Evolutionary conservation across 345 rosid genomes (phyloP).

Genomic region (Limnanthes douglasii): DNA sequence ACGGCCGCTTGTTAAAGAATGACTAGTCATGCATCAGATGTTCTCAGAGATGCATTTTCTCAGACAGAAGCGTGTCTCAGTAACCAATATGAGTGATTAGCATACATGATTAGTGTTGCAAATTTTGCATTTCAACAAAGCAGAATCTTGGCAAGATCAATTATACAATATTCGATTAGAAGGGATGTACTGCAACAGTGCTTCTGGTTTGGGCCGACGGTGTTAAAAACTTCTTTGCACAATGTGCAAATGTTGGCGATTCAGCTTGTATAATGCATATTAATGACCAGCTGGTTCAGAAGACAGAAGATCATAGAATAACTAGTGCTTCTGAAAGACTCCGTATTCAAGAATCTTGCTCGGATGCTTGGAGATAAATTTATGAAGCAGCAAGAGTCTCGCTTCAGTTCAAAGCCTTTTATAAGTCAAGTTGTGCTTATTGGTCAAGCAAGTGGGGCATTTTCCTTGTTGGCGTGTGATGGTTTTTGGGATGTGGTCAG

Average conservation of each 20-base stretch:
- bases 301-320: constrained; percentile 89
- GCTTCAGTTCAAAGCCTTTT: constrained; percentile 79
- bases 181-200: constrained; percentile 96
- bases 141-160: too few species aligned
- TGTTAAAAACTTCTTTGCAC: constrained; percentile 41
- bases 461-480: constrained; percentile 78
- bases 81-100: constrained; percentile 73
- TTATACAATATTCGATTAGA: too few species aligned
- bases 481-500: too few species aligned
- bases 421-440: constrained; percentile 60
- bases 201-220: constrained; percentile 73
- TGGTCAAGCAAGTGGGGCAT: constrained; percentile 32
- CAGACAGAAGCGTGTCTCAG: constrained; percentile 77
- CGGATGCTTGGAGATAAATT: constrained; percentile 98
- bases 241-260: constrained; percentile 94
- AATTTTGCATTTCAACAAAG: too few species aligned
- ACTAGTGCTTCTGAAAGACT: constrained; percentile 57
- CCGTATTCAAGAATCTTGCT: constrained; percentile 59
- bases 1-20: too few species aligned
- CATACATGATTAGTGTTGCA: too few species aligned
- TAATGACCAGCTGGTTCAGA: too few species aligned
- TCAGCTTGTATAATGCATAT: constrained; percentile 75
- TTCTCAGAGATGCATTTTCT: constrained; percentile 62
- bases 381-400: constrained; percentile 72
- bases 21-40: constrained; percentile 81